phyloP scores from a whole-genome alignment of 1,139 yeast species.

The Sugiyamaella grinbergsii region DNA sequence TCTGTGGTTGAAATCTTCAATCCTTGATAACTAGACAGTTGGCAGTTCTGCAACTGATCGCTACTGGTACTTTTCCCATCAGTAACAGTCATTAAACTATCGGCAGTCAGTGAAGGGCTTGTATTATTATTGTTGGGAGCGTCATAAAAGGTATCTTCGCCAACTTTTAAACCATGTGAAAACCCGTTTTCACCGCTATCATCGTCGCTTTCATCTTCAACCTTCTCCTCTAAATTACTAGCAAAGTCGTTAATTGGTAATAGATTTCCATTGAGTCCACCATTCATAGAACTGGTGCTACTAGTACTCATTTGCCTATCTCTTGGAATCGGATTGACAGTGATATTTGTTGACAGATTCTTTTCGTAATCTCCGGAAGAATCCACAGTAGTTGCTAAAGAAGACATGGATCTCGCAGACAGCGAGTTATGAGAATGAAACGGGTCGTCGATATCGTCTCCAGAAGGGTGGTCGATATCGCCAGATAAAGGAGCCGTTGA shows the following conservation, averaged over 20 bases:
- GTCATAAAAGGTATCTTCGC: conserved; percentile 15
- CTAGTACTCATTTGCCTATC: conserved; percentile 12
- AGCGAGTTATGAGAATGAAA: conserved; percentile 24
- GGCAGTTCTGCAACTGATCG: background rate
- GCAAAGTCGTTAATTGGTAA: conserved; percentile 1
- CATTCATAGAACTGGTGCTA: conserved; percentile 6
- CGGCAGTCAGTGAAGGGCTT: conserved; percentile 8
- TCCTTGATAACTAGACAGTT: conserved; percentile 9
- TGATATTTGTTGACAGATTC: background rate
- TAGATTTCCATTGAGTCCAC: background rate
- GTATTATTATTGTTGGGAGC: conserved; percentile 9
- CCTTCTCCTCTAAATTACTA: background rate
- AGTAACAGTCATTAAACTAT: conserved; percentile 12
- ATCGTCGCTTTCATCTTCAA: background rate
- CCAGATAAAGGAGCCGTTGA: conserved; percentile 1
- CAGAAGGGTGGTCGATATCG: conserved; percentile 11
- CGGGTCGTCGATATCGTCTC: conserved; percentile 23
- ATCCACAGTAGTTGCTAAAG: conserved; percentile 32
- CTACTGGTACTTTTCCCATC: background rate
- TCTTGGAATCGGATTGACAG: background rate
- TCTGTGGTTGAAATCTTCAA: conserved; percentile 10
- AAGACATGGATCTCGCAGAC: conserved; percentile 31
- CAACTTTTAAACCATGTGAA: conserved; percentile 5
- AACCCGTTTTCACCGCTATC: background rate
- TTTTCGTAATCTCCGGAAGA: conserved; percentile 23